A percentile compares a stretch with the other conserved stretches of the same genome.
phyloP scores from a whole-genome alignment of 164 flowering plant species.

The Annona cherimola region DNA sequence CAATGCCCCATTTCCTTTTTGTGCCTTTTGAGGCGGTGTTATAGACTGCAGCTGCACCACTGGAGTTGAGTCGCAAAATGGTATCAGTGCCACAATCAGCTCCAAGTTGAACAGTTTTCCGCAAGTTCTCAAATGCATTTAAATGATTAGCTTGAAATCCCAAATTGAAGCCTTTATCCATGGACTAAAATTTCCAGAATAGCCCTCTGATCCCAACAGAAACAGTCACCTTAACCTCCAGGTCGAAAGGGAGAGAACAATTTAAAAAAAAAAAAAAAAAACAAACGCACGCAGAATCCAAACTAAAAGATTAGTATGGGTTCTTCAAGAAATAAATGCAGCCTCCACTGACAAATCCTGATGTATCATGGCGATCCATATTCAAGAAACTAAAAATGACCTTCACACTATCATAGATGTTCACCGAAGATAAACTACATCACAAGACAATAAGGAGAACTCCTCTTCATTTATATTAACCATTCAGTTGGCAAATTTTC shows the following conservation, averaged over 20 bases:
- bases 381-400: slow-evolving; percentile 9
- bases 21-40: slow-evolving; percentile 44
- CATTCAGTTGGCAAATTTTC: slow-evolving; percentile 20
- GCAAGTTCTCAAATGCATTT: slow-evolving; percentile 49
- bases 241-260: slow-evolving; percentile 15
- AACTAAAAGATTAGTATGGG: slow-evolving; percentile 40
- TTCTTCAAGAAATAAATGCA: slow-evolving; percentile 28
- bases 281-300: not conserved
- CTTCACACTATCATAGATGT: slow-evolving; percentile 20
- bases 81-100: slow-evolving; percentile 43
- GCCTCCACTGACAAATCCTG: slow-evolving; percentile 98
- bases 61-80: slow-evolving; percentile 50
- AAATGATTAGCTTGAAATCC: slow-evolving; percentile 40
- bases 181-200: slow-evolving; percentile 8
- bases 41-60: slow-evolving; percentile 30
- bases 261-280: not conserved
- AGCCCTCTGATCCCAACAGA: slow-evolving; percentile 20
- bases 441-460: slow-evolving; percentile 3
- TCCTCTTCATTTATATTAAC: slow-evolving; percentile 7
- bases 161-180: slow-evolving; percentile 51
- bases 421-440: not conserved
- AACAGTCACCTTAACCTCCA: slow-evolving; percentile 62
- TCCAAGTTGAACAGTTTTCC: slow-evolving; percentile 29
- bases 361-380: slow-evolving; percentile 96
- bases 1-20: slow-evolving; percentile 66